These are phyloP conservation scores for Cladorrhinum samala DNA, from an alignment of 495 filamentous ascomycete genomes.

Conservation along the genomic window DNA sequence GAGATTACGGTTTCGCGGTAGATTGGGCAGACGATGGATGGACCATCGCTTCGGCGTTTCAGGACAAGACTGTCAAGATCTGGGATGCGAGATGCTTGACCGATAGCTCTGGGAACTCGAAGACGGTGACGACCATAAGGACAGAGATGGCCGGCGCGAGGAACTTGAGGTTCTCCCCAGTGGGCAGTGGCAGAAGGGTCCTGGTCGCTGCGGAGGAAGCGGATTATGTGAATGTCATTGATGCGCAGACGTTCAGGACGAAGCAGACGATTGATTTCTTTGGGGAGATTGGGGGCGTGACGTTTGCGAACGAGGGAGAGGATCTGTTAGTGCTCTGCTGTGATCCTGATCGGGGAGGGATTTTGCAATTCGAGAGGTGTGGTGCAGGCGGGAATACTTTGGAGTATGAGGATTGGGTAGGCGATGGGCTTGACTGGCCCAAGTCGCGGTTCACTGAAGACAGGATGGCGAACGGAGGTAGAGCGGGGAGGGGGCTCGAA, in stretches of 20 bases:
- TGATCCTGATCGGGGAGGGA: conserved; percentile 69
- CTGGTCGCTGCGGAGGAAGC: conserved; percentile 78
- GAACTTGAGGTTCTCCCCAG: conserved; percentile 72
- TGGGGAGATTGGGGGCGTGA: conserved; percentile 75
- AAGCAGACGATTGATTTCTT: conserved; percentile 80
- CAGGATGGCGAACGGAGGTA: no score
- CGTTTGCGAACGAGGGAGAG: conserved; percentile 64
- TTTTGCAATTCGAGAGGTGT: conserved; percentile 75
- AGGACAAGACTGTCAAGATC: conserved; percentile 78
- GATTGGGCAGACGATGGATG: conserved; percentile 88
- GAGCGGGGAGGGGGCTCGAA: no score
- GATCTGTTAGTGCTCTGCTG: conserved; percentile 68
- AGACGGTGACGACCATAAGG: conserved; percentile 55
- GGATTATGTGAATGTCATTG: conserved; percentile 73
- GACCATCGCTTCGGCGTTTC: conserved; percentile 83
- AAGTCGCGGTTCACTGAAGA: no score
- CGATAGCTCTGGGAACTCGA: conserved; percentile 34
- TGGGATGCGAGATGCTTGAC: conserved; percentile 78
- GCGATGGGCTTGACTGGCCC: no score
- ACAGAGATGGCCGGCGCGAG: conserved; percentile 76
- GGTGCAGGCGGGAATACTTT: no score
- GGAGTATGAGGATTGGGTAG: no score
- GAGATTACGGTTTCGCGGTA: conserved; percentile 81
- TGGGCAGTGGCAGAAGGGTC: conserved; percentile 66
- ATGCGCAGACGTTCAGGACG: conserved; percentile 59